Conservation (phyloP, 768 basidiomycete genomes). For the Leucocoprinus leucothites region DNA sequence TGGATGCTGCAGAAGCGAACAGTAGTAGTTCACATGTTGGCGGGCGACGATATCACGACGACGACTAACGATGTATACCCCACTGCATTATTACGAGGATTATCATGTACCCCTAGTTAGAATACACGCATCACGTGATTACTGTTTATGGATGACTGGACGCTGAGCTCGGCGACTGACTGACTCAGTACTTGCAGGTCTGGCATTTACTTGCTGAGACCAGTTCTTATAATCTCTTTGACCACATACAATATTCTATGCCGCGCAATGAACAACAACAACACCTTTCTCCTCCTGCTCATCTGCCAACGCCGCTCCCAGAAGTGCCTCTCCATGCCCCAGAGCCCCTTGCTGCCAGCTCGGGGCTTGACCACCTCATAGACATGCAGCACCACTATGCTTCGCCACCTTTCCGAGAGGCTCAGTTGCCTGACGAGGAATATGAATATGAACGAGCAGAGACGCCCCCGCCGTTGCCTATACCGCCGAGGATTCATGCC, state of each 20-base stretch:
- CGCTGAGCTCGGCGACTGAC: neutral
- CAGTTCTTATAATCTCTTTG: no score
- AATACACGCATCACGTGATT: conserved; percentile 5
- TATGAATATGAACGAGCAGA: conserved; percentile 9
- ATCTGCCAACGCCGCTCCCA: conserved; percentile 27
- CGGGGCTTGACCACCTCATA: conserved; percentile 17
- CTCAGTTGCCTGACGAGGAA: conserved; percentile 18
- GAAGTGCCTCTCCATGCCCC: conserved; percentile 10
- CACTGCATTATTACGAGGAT: conserved; percentile 6
- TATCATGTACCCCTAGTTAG: neutral
- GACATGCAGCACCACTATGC: conserved; percentile 21
- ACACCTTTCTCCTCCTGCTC: conserved; percentile 20
- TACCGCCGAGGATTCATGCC: conserved; percentile 17
- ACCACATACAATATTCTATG: no score
- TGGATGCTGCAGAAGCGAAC: conserved; percentile 16
- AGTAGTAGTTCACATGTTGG: conserved; percentile 10
- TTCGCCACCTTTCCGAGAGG: conserved; percentile 29
- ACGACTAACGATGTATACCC: neutral
- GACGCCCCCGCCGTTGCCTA: conserved; percentile 22
- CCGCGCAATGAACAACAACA: conserved; percentile 14
- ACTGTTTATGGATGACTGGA: conserved; percentile 5
- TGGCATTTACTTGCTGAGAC: conserved; percentile 19
- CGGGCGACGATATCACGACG: conserved; percentile 9
- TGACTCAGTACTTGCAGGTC: conserved; percentile 9
- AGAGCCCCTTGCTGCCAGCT: conserved; percentile 6